A percentile compares a stretch with the other conserved stretches of the same genome.
Conservation (phyloP, 768 basidiomycete species). For the Nevesoporus exiguus region DNA sequence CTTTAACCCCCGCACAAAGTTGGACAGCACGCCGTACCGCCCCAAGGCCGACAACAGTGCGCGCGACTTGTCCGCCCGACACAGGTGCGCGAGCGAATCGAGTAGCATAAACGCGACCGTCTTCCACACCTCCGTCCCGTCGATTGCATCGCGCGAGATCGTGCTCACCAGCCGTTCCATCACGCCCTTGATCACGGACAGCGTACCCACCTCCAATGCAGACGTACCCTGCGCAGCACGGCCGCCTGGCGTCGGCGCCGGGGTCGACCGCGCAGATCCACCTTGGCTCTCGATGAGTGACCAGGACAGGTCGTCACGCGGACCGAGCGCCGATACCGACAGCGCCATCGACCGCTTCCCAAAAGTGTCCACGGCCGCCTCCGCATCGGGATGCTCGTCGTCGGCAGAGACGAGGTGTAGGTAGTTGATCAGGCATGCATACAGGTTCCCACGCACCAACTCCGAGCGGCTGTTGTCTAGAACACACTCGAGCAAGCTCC, state of each 20-base stretch:
- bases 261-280: constrained; percentile 20
- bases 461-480: constrained; percentile 76
- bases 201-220: constrained; percentile 57
- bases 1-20: constrained; percentile 81
- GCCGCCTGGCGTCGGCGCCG: constrained; percentile 15
- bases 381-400: constrained; percentile 12
- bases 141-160: constrained; percentile 87
- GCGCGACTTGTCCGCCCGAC: constrained; percentile 65
- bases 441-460: constrained; percentile 91
- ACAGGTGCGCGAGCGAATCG: constrained; percentile 75
- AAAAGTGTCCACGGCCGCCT: constrained; percentile 16
- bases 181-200: constrained; percentile 60
- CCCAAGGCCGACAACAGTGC: constrained; percentile 54
- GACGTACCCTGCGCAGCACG: constrained; percentile 19
- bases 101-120: constrained; percentile 91
- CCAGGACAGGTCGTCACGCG: constrained; percentile 39
- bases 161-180: constrained; percentile 71
- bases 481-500: constrained; percentile 70
- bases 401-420: constrained; percentile 56
- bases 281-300: constrained; percentile 38
- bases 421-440: constrained; percentile 87
- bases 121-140: constrained; percentile 96
- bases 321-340: constrained; percentile 35
- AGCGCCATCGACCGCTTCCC: constrained; percentile 28
- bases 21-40: constrained; percentile 73